A percentile compares a stretch with the other conserved stretches of the same genome.
phyloP scores from a whole-genome alignment of 2,329 filamentous ascomycete genomes.

The Microcera coccophila region DNA sequence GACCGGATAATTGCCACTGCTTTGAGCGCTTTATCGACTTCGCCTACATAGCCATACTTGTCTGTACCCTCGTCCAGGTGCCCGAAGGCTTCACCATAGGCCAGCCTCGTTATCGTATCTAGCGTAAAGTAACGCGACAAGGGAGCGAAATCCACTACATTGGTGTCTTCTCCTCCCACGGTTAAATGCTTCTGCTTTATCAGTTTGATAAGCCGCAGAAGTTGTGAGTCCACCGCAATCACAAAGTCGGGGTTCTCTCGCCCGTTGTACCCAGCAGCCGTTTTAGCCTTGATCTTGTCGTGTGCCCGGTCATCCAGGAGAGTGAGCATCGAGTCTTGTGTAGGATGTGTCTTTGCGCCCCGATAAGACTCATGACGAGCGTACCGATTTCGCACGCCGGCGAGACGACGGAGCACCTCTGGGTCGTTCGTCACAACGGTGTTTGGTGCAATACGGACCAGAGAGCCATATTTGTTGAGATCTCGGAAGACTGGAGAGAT shows the following conservation, averaged over 20 bases:
- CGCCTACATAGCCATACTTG: not conserved
- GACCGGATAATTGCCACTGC: no score
- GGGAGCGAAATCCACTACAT: slow-evolving; percentile 39
- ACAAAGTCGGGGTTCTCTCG: not conserved
- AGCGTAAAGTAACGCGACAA: slow-evolving; percentile 47
- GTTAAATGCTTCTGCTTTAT: not conserved
- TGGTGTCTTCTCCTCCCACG: not conserved
- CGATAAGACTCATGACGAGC: not conserved
- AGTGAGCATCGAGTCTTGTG: not conserved
- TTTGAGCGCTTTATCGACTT: not conserved
- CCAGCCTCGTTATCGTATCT: slow-evolving; percentile 47
- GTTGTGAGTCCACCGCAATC: not conserved
- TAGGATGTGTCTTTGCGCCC: not conserved
- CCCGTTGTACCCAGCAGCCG: not conserved
- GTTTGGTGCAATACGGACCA: not conserved
- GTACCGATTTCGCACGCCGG: not conserved
- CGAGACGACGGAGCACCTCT: not conserved
- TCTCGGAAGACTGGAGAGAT: not conserved
- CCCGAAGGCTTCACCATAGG: slow-evolving; percentile 44
- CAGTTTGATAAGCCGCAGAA: not conserved
- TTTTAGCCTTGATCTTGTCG: not conserved
- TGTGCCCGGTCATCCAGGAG: not conserved
- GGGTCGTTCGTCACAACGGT: not conserved
- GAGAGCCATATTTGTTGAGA: not conserved
- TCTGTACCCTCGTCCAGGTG: slow-evolving; percentile 29